phyloP scores from a whole-genome alignment of 352 stramenopile species.

The Phytophthora quininea region DNA sequence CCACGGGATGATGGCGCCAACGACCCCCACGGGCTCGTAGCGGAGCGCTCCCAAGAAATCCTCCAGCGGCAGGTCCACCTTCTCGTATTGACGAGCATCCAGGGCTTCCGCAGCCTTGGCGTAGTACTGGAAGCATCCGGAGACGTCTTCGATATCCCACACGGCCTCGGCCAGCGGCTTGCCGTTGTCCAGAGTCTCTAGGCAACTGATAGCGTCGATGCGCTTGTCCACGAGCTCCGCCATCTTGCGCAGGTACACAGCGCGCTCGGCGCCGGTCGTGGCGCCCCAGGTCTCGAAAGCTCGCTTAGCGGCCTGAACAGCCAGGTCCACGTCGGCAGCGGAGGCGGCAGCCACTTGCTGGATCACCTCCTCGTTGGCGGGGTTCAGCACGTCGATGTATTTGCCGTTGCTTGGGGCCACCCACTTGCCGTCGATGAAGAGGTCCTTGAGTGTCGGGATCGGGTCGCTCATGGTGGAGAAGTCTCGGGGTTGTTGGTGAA shows the following conservation, averaged over 20 bases:
- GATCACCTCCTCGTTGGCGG: slow-evolving; percentile 58
- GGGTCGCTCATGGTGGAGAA: slow-evolving; percentile 22
- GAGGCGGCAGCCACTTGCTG: slow-evolving; percentile 54
- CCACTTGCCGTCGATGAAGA: slow-evolving; percentile 72
- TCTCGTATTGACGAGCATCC: slow-evolving; percentile 58
- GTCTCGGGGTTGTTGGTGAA: slow-evolving; percentile 9
- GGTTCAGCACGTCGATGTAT: slow-evolving; percentile 49
- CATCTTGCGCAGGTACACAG: slow-evolving; percentile 23
- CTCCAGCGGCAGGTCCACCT: slow-evolving; percentile 46
- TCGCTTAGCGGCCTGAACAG: slow-evolving; percentile 47
- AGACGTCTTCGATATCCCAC: slow-evolving; percentile 78
- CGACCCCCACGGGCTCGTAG: slow-evolving; percentile 75
- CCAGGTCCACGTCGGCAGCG: slow-evolving; percentile 48
- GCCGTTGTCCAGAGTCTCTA: slow-evolving; percentile 76
- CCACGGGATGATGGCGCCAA: slow-evolving; percentile 66
- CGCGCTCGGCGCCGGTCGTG: slow-evolving; percentile 52
- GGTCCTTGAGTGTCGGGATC: slow-evolving; percentile 52
- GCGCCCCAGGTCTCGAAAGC: slow-evolving; percentile 54
- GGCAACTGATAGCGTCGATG: slow-evolving; percentile 39
- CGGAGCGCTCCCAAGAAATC: slow-evolving; percentile 55
- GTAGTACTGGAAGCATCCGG: slow-evolving; percentile 48
- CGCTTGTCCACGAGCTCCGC: slow-evolving; percentile 25
- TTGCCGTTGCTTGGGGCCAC: slow-evolving; percentile 40
- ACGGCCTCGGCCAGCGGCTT: slow-evolving; percentile 66
- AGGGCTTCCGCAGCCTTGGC: slow-evolving; percentile 24